A percentile compares a stretch with the other conserved stretches of the same genome.
Conservation (phyloP, 441 rosid genomes). For the Raphanus hybrid region DNA sequence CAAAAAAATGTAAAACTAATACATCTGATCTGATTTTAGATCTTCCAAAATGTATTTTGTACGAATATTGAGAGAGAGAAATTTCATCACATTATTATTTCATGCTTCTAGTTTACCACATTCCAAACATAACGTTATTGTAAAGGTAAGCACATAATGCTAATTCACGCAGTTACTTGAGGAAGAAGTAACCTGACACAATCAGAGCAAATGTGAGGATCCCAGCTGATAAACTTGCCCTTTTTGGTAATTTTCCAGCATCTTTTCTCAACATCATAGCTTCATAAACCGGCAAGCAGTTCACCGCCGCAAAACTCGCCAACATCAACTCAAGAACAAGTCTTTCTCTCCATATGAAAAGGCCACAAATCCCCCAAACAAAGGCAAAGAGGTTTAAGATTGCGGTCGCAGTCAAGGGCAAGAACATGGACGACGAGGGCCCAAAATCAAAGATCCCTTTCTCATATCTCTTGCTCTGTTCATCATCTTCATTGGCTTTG, state of each 20-base stretch:
- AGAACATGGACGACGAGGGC: conserved; percentile 54
- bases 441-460: conserved; percentile 65
- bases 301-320: conserved; percentile 50
- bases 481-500: conserved; percentile 55
- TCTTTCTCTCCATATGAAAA: conserved; percentile 19
- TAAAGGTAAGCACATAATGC: neutral
- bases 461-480: conserved; percentile 61
- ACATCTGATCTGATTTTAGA: too few species aligned
- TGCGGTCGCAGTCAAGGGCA: conserved; percentile 47
- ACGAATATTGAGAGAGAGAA: neutral
- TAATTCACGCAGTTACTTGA: neutral
- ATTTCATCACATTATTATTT: neutral
- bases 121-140: neutral
- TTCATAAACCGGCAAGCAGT: conserved; percentile 60
- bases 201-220: conserved; percentile 44
- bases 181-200: conserved; percentile 28
- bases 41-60: neutral
- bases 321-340: conserved; percentile 48
- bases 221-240: conserved; percentile 29
- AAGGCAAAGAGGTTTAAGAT: conserved; percentile 52
- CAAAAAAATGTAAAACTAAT: conserved; percentile 55
- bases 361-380: conserved; percentile 32
- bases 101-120: neutral
- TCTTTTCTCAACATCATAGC: conserved; percentile 63
- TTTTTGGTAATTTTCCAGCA: conserved; percentile 56